Conservation (phyloP, 2,329 filamentous ascomycete genomes). For the Neopestalotiopsis sp. region DNA sequence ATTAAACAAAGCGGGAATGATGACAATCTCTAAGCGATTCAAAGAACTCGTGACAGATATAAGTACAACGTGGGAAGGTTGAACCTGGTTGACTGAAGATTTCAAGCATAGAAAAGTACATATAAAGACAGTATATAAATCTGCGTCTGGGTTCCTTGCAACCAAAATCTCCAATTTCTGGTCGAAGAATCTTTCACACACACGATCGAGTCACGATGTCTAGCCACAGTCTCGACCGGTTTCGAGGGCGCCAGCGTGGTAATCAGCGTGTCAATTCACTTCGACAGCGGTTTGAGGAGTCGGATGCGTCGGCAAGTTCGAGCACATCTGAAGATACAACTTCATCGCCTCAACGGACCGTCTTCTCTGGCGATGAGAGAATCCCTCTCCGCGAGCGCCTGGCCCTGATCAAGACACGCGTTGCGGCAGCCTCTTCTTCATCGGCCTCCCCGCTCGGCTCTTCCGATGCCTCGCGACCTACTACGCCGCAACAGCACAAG, state of each 20-base stretch:
- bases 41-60: neutral
- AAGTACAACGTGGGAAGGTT: neutral
- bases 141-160: neutral
- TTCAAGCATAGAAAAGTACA: neutral
- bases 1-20: neutral
- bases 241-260: neutral
- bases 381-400: constrained; percentile 5
- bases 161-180: neutral
- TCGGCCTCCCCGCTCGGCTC: neutral
- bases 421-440: neutral
- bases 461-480: neutral
- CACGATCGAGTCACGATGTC: neutral
- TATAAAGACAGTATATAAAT: neutral
- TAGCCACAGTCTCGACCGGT: neutral
- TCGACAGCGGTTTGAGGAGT: neutral
- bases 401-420: neutral
- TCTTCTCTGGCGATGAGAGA: neutral
- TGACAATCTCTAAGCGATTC: neutral
- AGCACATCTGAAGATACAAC: neutral
- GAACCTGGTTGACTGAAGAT: neutral
- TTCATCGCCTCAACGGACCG: neutral
- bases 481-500: neutral
- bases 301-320: neutral
- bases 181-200: neutral
- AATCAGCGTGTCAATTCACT: neutral